Evolutionary conservation across 1,284 basidiomycete genomes (phyloP), one percentile per base, ranked within the genome.

Genomic region (Pseudozyma thailandica): DNA sequence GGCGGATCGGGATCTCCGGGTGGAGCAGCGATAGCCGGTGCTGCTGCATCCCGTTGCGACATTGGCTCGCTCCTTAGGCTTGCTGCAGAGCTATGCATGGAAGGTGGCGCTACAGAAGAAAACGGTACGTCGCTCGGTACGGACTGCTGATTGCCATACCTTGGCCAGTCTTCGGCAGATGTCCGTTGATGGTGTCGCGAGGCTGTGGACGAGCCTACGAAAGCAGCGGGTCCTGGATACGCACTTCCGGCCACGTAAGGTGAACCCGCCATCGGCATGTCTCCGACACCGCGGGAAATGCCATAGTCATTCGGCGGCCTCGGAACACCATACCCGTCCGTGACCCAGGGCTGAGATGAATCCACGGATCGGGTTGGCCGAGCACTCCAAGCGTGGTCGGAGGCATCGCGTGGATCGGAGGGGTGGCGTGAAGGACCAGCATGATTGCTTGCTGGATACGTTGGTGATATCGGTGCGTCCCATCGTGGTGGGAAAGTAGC

Each of bases 1-100:
- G 71, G 64, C 20, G 71, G 71, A 28, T 73, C 71, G 4, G 56
- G 26, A 43, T 64, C 68, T 15, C 25, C 21, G 6, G 21, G 31
- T 5, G 53, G 21, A 3, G 45, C 23, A 23, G 44, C 23, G 1
- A 27, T 13, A 13, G 33, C 20, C 5, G 33, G 16, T 3, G 49
- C 44, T 25, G 7, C 37, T 15, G 44, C 1, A n/a, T n/a, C n/a
- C n/a, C n/a, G n/a, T n/a, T n/a, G n/a, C n/a, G n/a, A n/a, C n/a
- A n/a, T n/a, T n/a, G n/a, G n/a, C n/a, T n/a, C n/a, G n/a, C n/a
- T n/a, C n/a, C 2, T 18, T 16, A 33, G n/a, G n/a, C 12, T 16
- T 10, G 31, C 31, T 33, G 37, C 8, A 3, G 49, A 18, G 18
- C 13, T 31, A 13, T 38, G 38, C 6, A 41, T 16, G 6, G 50